Percentiles rank a stretch among this genome's conserved stretches.
Conservation (phyloP, 768 basidiomycete species). For the Amanita rimosa region DNA sequence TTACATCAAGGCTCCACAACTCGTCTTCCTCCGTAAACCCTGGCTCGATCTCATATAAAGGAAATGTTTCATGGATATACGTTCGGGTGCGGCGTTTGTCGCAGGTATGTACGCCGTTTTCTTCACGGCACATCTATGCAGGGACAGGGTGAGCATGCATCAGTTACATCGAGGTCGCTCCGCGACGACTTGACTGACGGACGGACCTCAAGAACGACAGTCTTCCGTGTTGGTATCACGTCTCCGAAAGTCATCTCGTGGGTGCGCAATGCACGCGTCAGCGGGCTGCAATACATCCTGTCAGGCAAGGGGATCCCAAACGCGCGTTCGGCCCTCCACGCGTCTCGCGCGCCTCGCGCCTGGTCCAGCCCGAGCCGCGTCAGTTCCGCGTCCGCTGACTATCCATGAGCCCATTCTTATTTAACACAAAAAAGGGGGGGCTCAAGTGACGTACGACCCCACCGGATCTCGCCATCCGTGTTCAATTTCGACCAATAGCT, state of each 20-base stretch:
- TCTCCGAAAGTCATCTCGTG: slow-evolving; percentile 39
- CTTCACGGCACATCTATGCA: slow-evolving; percentile 53
- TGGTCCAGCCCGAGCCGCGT: slow-evolving; percentile 48
- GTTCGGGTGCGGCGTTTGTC: slow-evolving; percentile 45
- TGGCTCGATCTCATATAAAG: slow-evolving; percentile 41
- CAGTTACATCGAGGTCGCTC: not conserved
- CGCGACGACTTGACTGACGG: not conserved
- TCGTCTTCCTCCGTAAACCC: slow-evolving; percentile 54
- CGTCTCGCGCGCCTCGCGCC: slow-evolving; percentile 30
- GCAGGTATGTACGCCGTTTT: slow-evolving; percentile 58
- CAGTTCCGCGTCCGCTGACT: slow-evolving; percentile 52
- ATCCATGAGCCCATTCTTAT: not conserved
- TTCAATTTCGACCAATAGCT: slow-evolving; percentile 56
- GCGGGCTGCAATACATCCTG: slow-evolving; percentile 49
- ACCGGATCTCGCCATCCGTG: slow-evolving; percentile 53
- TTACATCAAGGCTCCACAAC: slow-evolving; percentile 40
- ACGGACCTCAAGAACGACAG: slow-evolving; percentile 46
- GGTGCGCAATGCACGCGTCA: slow-evolving; percentile 51
- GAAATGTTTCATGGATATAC: slow-evolving; percentile 37
- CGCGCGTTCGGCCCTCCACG: slow-evolving; percentile 38
- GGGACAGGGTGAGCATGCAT: not conserved
- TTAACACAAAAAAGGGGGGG: not conserved
- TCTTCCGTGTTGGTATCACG: slow-evolving; percentile 16
- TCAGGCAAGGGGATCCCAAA: slow-evolving; percentile 39
- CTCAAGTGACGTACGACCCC: slow-evolving; percentile 54